phyloP scores from a whole-genome alignment of 768 basidiomycete genomes.

The Phlebiopsis flavidoalba region DNA sequence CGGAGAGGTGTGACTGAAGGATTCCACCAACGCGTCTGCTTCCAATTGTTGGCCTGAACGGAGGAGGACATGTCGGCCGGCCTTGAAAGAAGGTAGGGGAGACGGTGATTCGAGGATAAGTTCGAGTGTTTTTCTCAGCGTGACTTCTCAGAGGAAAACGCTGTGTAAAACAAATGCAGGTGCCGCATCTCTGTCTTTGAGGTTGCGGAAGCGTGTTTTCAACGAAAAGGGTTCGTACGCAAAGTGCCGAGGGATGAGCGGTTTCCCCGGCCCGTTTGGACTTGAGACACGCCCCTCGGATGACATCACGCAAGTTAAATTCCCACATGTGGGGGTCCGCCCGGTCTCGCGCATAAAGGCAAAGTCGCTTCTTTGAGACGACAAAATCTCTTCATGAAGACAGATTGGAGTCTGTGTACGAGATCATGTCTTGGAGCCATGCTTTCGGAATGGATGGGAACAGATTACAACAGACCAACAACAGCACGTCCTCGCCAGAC shows the following conservation, averaged over 20 bases:
- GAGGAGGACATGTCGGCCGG: conserved; percentile 54
- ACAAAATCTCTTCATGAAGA: conserved; percentile 66
- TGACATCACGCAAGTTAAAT: conserved; percentile 93
- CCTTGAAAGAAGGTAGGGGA: conserved; percentile 48
- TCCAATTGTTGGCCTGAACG: conserved; percentile 30
- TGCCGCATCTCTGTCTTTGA: conserved; percentile 56
- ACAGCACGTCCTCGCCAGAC: conserved; percentile 64
- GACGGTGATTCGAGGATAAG: conserved; percentile 21
- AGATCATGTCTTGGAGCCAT: conserved; percentile 69
- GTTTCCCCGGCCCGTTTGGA: conserved; percentile 28
- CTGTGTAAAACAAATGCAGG: conserved; percentile 49
- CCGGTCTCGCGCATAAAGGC: conserved; percentile 75
- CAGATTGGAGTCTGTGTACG: conserved; percentile 69
- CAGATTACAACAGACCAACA: conserved; percentile 69
- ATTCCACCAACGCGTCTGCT: conserved; percentile 43
- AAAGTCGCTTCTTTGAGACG: conserved; percentile 47
- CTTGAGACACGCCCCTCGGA: conserved; percentile 79
- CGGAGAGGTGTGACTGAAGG: conserved; percentile 56
- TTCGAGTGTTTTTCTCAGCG: conserved; percentile 24
- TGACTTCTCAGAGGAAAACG: conserved; percentile 39
- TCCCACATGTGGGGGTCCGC: conserved; percentile 97
- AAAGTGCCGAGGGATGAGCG: conserved; percentile 47
- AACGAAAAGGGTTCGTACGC: conserved; percentile 71
- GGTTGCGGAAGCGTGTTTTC: conserved; percentile 81
- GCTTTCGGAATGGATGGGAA: conserved; percentile 56